Conservation (phyloP, 2,329 filamentous ascomycete genomes). For the Fusarium coicis region DNA sequence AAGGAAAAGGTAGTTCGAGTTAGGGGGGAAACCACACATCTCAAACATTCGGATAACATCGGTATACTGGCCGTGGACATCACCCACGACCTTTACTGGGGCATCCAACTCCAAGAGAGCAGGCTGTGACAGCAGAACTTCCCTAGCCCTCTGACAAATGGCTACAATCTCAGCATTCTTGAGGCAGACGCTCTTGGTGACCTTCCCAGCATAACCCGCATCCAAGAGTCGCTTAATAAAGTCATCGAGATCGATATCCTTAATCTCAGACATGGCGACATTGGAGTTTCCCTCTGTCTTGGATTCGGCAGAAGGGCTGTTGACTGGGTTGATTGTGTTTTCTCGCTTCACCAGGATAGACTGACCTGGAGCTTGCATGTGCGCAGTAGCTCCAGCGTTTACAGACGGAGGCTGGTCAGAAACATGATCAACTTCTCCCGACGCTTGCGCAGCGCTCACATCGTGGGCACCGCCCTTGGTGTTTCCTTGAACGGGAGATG, state of each 20-base stretch:
- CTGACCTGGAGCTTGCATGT: slow-evolving; percentile 78
- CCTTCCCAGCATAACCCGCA: slow-evolving; percentile 94
- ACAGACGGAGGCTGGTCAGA: slow-evolving; percentile 88
- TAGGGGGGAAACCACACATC: slow-evolving; percentile 98
- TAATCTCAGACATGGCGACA: slow-evolving; percentile 90
- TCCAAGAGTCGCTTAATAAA: slow-evolving; percentile 96
- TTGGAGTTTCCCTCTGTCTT: slow-evolving; percentile 58
- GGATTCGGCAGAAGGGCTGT: slow-evolving; percentile 58
- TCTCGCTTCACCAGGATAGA: slow-evolving; percentile 90
- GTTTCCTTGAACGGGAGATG: slow-evolving; percentile 85
- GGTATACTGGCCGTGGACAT: slow-evolving; percentile 99
- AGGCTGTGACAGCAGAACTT: slow-evolving; percentile 91
- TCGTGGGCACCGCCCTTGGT: slow-evolving; percentile 79
- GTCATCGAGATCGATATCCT: slow-evolving; percentile 93
- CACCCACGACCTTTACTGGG: slow-evolving; percentile 99
- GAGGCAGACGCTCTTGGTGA: slow-evolving; percentile 95
- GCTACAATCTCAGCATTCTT: slow-evolving; percentile 98
- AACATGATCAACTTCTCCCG: slow-evolving; percentile 92
- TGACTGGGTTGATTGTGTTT: slow-evolving; percentile 74
- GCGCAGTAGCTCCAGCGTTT: slow-evolving; percentile 64
- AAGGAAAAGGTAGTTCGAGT: slow-evolving; percentile 99
- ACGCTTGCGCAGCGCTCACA: slow-evolving; percentile 82
- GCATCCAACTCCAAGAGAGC: slow-evolving; percentile 91
- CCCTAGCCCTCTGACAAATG: slow-evolving; percentile 88
- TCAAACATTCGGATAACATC: slow-evolving; percentile 97